Conservation (phyloP, 2,329 filamentous ascomycete species). For the Colletotrichum scovillei region DNA sequence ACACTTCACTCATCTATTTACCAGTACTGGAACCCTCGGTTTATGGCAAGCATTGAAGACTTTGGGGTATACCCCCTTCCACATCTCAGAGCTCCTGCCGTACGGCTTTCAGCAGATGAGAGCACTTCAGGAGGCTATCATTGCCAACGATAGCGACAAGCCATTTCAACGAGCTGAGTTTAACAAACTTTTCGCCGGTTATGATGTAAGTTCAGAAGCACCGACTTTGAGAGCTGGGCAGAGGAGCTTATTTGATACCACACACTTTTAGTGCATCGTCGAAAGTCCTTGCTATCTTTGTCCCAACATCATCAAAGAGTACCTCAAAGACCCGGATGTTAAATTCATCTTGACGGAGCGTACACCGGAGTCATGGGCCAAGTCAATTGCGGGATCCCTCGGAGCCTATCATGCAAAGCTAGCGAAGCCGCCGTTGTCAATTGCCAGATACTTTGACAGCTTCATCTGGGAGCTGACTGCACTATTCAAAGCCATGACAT, state of each 20-base stretch:
- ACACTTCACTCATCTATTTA: neutral
- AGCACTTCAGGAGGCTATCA: slow-evolving; percentile 45
- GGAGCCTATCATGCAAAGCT: slow-evolving; percentile 30
- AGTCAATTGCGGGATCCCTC: slow-evolving; percentile 43
- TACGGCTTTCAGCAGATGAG: slow-evolving; percentile 40
- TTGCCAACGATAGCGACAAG: slow-evolving; percentile 39
- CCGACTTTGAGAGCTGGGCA: no score
- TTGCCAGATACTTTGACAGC: slow-evolving; percentile 26
- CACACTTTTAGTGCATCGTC: slow-evolving; percentile 7
- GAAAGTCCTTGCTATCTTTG: slow-evolving; percentile 43
- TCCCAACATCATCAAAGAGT: slow-evolving; percentile 42
- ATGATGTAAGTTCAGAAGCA: slow-evolving; percentile 41
- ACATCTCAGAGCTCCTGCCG: slow-evolving; percentile 47
- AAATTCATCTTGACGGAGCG: slow-evolving; percentile 51
- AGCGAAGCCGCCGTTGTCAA: slow-evolving; percentile 27
- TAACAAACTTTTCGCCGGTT: slow-evolving; percentile 53
- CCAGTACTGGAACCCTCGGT: slow-evolving; percentile 50
- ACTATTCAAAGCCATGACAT: slow-evolving; percentile 23
- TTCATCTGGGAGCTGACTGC: slow-evolving; percentile 30
- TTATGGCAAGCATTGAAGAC: slow-evolving; percentile 48
- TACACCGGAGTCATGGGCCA: slow-evolving; percentile 47
- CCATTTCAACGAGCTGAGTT: slow-evolving; percentile 50
- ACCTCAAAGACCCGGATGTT: slow-evolving; percentile 43
- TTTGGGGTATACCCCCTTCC: slow-evolving; percentile 51
- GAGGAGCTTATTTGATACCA: neutral